Conservation (phyloP, 257 asterid genomes). For the Plantago elongata region DNA sequence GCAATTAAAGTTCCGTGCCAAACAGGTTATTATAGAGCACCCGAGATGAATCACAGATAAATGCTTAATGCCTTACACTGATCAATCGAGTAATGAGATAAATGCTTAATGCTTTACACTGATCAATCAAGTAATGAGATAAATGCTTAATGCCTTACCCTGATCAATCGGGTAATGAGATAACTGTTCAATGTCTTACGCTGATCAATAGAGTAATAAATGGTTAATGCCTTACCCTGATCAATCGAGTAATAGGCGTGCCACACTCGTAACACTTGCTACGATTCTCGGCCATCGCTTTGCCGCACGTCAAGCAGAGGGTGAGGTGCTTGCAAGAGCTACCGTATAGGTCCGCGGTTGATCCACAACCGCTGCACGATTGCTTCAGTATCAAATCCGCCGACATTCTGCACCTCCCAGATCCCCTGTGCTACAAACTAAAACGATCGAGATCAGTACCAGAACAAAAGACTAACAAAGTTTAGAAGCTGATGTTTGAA, state of each 20-base stretch:
- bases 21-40: not conserved
- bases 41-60: not conserved
- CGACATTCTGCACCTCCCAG: conserved; percentile 37
- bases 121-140: too few species aligned
- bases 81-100: too few species aligned
- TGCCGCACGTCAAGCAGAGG: conserved; percentile 76
- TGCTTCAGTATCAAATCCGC: conserved; percentile 76
- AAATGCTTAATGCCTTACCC: too few species aligned
- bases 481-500: too few species aligned
- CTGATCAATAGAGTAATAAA: conserved; percentile 55
- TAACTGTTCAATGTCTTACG: too few species aligned
- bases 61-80: not conserved
- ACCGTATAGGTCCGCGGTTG: conserved; percentile 76
- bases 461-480: not conserved
- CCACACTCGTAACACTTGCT: conserved; percentile 82
- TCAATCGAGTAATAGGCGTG: conserved; percentile 60
- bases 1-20: too few species aligned
- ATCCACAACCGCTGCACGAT: conserved; percentile 77
- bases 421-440: conserved; percentile 23
- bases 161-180: conserved; percentile 68
- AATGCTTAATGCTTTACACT: too few species aligned
- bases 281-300: conserved; percentile 69
- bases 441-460: not conserved
- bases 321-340: conserved; percentile 91
- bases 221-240: conserved; percentile 42